phyloP scores from a whole-genome alignment of 2,329 filamentous ascomycete species.

The Lecanicillium sp. region DNA sequence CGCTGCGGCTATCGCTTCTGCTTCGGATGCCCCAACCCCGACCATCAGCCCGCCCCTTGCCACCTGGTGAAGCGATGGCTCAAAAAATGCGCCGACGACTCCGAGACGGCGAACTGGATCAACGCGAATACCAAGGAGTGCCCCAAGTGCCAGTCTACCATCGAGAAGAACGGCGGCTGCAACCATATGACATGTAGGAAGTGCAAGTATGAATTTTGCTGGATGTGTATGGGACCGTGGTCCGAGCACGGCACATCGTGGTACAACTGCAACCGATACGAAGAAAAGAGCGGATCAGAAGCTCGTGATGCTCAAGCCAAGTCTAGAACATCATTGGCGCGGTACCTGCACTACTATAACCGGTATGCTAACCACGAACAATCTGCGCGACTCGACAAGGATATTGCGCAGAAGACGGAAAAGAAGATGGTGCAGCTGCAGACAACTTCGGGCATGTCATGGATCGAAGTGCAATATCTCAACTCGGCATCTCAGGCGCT shows the following conservation, averaged over 20 bases:
- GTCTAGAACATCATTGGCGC: constrained; percentile 81
- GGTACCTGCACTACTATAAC: constrained; percentile 99
- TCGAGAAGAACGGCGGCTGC: constrained; percentile 97
- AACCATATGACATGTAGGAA: constrained; percentile 98
- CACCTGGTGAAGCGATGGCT: constrained; percentile 89
- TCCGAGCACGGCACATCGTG: constrained; percentile 97
- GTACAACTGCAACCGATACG: constrained; percentile 98
- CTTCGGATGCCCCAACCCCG: constrained; percentile 82
- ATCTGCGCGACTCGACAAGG: constrained; percentile 91
- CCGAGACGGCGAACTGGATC: constrained; percentile 98
- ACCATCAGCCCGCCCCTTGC: constrained; percentile 92
- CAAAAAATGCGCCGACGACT: constrained; percentile 97
- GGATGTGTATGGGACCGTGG: constrained; percentile 99
- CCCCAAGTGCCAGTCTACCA: constrained; percentile 90
- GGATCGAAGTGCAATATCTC: constrained; percentile 98
- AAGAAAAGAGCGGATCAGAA: constrained; percentile 89
- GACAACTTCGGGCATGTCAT: constrained; percentile 88
- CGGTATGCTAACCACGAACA: constrained; percentile 98
- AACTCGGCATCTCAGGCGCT: constrained; percentile 88
- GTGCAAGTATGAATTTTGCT: constrained; percentile 95
- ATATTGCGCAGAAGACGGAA: constrained; percentile 92
- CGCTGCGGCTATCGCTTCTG: constrained; percentile 82
- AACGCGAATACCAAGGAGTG: constrained; percentile 98
- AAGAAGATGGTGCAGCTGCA: constrained; percentile 99
- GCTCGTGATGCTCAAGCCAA: constrained; percentile 88